phyloP scores from a whole-genome alignment of 2,329 filamentous ascomycete genomes.

The Monosporascus cannonballus region DNA sequence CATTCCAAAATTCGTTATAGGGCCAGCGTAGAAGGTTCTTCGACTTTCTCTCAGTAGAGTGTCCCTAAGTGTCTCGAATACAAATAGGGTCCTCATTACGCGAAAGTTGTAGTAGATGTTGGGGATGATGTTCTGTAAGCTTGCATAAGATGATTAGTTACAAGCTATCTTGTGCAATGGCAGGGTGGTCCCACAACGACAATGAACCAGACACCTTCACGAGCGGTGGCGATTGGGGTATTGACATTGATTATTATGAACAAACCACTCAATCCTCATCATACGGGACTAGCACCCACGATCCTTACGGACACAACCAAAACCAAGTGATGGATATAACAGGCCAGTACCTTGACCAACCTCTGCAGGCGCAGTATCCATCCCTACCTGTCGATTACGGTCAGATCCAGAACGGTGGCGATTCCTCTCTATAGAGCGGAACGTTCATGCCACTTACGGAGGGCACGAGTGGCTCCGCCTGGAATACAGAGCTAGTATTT shows the following conservation, averaged over 20 bases:
- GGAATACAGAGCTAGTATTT: not conserved
- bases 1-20: not conserved
- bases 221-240: not conserved
- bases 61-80: not conserved
- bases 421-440: not conserved
- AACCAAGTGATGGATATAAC: not conserved
- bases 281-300: not conserved
- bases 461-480: not conserved
- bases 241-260: not conserved
- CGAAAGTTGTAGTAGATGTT: not conserved
- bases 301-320: not conserved
- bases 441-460: not conserved
- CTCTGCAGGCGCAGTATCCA: no score
- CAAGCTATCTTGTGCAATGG: not conserved
- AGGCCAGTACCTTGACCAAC: no score
- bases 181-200: not conserved
- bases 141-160: not conserved
- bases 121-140: not conserved
- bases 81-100: not conserved
- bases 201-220: not conserved
- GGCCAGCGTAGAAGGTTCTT: not conserved
- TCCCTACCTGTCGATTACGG: rapidly evolving
- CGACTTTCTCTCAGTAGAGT: not conserved
- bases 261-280: rapidly evolving
- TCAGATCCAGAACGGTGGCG: not conserved